Conservation (phyloP, 2,329 filamentous ascomycete genomes). For the Sclerotinia nivalis region DNA sequence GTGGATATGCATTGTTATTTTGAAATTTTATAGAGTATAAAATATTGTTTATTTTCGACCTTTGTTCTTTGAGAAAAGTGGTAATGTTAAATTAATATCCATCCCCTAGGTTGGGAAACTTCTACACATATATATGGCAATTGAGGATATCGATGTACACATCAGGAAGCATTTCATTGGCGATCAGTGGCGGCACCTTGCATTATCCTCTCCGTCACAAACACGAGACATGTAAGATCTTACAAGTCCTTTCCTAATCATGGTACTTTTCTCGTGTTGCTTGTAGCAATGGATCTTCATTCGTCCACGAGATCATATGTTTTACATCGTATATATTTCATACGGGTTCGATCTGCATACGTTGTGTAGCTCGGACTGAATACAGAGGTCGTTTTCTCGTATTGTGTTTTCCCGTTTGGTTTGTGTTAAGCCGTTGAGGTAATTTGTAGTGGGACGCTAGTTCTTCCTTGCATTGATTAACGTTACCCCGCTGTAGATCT, state of each 20-base stretch:
- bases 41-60: no score
- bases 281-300: neutral
- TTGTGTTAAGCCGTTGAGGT: neutral
- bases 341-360: neutral
- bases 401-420: neutral
- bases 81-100: no score
- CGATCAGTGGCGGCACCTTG: neutral
- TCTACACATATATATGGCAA: neutral
- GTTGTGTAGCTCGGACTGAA: neutral
- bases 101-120: neutral
- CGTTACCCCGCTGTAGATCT: conserved; percentile 1
- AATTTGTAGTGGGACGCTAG: neutral
- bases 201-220: neutral
- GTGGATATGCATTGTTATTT: neutral
- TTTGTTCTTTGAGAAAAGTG: neutral
- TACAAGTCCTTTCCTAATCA: neutral
- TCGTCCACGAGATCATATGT: neutral
- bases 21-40: neutral
- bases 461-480: neutral
- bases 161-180: no score
- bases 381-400: neutral
- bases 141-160: neutral
- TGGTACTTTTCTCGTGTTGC: neutral
- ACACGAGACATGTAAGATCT: neutral
- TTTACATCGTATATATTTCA: neutral